These are phyloP conservation scores for Recurvomyces mirabilis DNA, from an alignment of 495 filamentous ascomycete genomes.

Conservation along the genomic window DNA sequence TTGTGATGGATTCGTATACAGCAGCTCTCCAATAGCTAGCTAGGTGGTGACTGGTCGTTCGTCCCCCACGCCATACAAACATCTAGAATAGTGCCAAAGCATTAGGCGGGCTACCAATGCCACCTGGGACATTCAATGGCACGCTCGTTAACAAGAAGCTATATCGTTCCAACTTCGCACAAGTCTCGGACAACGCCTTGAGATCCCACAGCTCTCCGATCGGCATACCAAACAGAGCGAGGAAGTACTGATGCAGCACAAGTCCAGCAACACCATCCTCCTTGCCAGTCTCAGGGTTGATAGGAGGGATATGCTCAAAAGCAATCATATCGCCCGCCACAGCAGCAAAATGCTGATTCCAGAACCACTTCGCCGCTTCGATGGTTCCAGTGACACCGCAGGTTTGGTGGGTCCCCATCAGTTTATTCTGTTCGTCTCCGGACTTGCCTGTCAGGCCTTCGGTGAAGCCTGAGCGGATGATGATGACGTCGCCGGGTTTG, in stretches of 20 bases:
- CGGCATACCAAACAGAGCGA: conserved; percentile 37
- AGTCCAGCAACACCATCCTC: conserved; percentile 12
- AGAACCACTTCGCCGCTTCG: conserved; percentile 39
- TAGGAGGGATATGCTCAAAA: conserved; percentile 35
- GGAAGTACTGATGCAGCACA: conserved; percentile 35
- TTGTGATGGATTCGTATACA: too few relatives aligned
- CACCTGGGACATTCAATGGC: conserved; percentile 24
- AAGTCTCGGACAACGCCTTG: conserved; percentile 39
- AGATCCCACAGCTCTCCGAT: conserved; percentile 57
- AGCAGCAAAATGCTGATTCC: conserved; percentile 43
- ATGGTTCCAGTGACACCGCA: conserved; percentile 24
- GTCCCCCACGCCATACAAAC: too few relatives aligned
- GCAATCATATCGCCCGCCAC: conserved; percentile 41
- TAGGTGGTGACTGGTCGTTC: too few relatives aligned
- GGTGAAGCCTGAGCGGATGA: conserved; percentile 38
- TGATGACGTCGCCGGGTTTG: conserved; percentile 36
- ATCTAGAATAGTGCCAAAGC: conserved; percentile 29
- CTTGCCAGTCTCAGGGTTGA: conserved; percentile 19
- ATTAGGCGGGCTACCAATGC: conserved; percentile 27
- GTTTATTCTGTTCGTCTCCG: conserved; percentile 26
- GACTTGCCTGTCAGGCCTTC: conserved; percentile 28
- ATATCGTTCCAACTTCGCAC: conserved; percentile 31
- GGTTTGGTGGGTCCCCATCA: conserved; percentile 15
- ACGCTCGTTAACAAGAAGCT: conserved; percentile 24
- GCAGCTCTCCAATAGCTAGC: too few relatives aligned